Conservation (phyloP, 169 alveolate genomes). For the Cryptosporidium felis region DNA sequence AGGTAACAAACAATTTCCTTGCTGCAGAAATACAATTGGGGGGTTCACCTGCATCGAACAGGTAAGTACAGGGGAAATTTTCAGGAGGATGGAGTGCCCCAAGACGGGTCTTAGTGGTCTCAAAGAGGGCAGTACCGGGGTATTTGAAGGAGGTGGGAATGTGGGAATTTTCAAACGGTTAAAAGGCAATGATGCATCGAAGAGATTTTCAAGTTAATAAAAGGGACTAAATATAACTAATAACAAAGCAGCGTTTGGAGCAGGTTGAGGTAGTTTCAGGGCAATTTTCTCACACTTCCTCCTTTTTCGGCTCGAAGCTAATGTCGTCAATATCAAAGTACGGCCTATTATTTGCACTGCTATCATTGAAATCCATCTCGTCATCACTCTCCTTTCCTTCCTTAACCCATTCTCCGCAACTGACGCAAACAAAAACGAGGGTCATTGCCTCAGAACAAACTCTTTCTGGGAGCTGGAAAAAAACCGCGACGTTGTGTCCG, state of each 20-base stretch:
- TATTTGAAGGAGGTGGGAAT: background rate
- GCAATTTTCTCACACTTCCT: background rate
- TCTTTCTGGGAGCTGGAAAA: slow-evolving; percentile 89
- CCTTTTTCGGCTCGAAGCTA: slow-evolving; percentile 50
- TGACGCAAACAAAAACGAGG: slow-evolving; percentile 88
- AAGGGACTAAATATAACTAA: background rate
- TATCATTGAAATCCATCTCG: slow-evolving; percentile 42
- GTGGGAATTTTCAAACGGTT: background rate
- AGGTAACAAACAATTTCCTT: slow-evolving; percentile 46
- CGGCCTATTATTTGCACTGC: slow-evolving; percentile 7
- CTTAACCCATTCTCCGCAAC: slow-evolving; percentile 77
- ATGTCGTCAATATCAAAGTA: slow-evolving; percentile 42
- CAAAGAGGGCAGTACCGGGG: background rate
- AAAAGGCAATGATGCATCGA: background rate
- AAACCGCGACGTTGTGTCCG: slow-evolving; percentile 84
- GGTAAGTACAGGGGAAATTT: slow-evolving; percentile 27
- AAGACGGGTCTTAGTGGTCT: background rate
- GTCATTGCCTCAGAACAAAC: slow-evolving; percentile 90
- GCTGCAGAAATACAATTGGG: slow-evolving; percentile 75
- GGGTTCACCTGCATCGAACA: slow-evolving; percentile 74
- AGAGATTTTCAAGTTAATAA: background rate
- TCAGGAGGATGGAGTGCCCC: slow-evolving; percentile 47
- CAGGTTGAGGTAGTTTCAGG: background rate
- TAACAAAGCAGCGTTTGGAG: background rate
- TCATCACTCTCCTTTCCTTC: slow-evolving; percentile 71